Evolutionary conservation across 352 stramenopile species (phyloP), one percentile per base, ranked within the genome.

Genomic region (Globisporangium polare): DNA sequence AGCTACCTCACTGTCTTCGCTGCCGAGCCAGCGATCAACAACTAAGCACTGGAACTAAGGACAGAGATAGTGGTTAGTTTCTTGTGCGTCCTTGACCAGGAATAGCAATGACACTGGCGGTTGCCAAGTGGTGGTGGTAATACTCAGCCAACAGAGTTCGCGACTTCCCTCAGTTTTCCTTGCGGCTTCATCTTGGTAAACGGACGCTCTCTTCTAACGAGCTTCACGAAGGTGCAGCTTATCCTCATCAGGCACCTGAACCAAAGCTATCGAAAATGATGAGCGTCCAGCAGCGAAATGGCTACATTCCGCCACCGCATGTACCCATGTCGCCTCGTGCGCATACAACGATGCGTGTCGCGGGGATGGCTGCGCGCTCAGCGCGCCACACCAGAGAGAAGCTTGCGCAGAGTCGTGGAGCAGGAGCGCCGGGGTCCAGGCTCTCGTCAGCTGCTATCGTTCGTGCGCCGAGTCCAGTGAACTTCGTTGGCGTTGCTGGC

Each of bases 1-100:
- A 81, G 72, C 51, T 93, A 76, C 60, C 77, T 91, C 71, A 53
- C 71, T 29, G 54, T 56, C 12, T 92, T 92, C 37, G 69, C 64
- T 3, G 43, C 74, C 4, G 70, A 79, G 35, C 63, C 65, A 35
- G 75, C 76, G 7, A 74, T 74, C 27, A 77, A 69, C 18, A 83
- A 71, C 50, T 81, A 59, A 66, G n/a, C 2, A 20, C 26, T 18
- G 24, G 7, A 20, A 1, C 5, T 18, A 9, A 55, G 27, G 27
- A 12, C 49, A 41, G 26, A 22, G 7, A 20, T 20, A 1, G 13
- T 26, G 41, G 41, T 46, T 46, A 46, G 41, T 46, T 46, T 46
- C 22, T 46, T 20, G 33, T 39, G 15, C 5, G 8, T 39, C 22
- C 41, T 46, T 46, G 41, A 54, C 52, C 29, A 31, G n/a, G 43